phyloP scores from a whole-genome alignment of 805 yeast species.

The Candida lessepsii region DNA sequence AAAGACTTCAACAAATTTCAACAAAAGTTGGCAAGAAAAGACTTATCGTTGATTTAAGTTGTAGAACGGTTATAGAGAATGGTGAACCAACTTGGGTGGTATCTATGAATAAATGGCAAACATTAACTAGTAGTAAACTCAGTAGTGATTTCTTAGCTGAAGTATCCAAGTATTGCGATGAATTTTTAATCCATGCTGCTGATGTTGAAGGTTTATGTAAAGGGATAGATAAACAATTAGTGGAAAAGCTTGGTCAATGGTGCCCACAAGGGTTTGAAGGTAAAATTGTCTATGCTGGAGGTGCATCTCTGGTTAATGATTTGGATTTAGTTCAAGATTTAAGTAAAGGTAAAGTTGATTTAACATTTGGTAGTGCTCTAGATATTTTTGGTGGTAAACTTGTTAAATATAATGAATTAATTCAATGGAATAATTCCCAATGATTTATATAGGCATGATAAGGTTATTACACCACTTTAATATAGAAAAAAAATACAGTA shows the following conservation, averaged over 20 bases:
- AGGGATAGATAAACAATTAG: conserved; percentile 86
- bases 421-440: conserved; percentile 75
- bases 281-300: conserved; percentile 94
- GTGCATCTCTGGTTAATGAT: conserved; percentile 77
- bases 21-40: conserved; percentile 57
- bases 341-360: conserved; percentile 81
- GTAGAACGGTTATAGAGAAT: conserved; percentile 46
- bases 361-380: conserved; percentile 89
- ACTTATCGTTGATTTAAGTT: conserved; percentile 87
- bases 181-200: conserved; percentile 94
- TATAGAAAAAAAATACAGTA: too few species aligned
- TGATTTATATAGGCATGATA: too few species aligned
- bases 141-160: conserved; percentile 49
- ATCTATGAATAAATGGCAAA: conserved; percentile 98
- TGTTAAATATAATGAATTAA: conserved; percentile 74
- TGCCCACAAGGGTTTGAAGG: conserved; percentile 50
- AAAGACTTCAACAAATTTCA: conserved; percentile 52
- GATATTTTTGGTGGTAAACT: conserved; percentile 92
- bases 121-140: conserved; percentile 66
- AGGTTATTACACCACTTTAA: too few species aligned
- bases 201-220: conserved; percentile 96
- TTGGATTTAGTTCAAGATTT: conserved; percentile 61
- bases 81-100: conserved; percentile 67
- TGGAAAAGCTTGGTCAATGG: conserved; percentile 75
- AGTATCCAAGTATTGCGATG: conserved; percentile 70